Evolutionary conservation across 2,329 filamentous ascomycete genomes (phyloP).

Genomic region (Ophiostoma tasmaniense): DNA sequence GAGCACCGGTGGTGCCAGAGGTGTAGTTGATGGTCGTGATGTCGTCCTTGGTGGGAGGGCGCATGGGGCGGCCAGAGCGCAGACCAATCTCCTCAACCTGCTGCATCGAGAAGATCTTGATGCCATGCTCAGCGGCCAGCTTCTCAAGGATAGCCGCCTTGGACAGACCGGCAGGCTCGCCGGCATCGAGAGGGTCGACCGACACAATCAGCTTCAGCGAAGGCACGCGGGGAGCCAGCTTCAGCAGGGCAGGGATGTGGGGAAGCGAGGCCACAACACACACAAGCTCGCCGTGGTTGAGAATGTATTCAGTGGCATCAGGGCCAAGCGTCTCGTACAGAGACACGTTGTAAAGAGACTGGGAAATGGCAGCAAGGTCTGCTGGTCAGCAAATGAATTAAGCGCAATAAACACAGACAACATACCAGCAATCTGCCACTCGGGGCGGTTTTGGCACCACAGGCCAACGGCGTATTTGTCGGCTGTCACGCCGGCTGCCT

Average conservation of each 20-base stretch:
- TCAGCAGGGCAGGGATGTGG: conserved; percentile 73
- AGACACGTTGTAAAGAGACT: conserved; percentile 81
- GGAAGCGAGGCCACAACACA: conserved; percentile 71
- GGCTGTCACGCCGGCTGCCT: conserved; percentile 57
- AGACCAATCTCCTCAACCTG: conserved; percentile 77
- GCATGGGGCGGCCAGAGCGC: conserved; percentile 59
- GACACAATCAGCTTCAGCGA: conserved; percentile 80
- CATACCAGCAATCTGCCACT: conserved; percentile 76
- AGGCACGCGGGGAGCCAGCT: conserved; percentile 67
- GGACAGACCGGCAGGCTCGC: conserved; percentile 66
- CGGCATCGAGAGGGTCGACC: conserved; percentile 71
- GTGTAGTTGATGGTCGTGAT: conserved; percentile 87
- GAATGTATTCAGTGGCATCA: conserved; percentile 87
- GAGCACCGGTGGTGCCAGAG: conserved; percentile 72
- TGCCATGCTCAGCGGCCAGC: conserved; percentile 63
- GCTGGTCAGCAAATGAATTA: neutral
- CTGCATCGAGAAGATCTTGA: conserved; percentile 68
- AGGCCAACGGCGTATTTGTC: conserved; percentile 67
- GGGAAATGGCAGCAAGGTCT: conserved; percentile 83
- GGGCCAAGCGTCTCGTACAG: conserved; percentile 94
- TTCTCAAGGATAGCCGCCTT: conserved; percentile 71
- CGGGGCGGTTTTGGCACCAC: conserved; percentile 80
- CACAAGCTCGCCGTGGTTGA: conserved; percentile 74
- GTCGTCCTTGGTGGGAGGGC: conserved; percentile 65
- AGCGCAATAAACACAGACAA: neutral